Evolutionary conservation across 176 grass and related monocot genomes (phyloP).

Genomic region (Musa troglodytarum): DNA sequence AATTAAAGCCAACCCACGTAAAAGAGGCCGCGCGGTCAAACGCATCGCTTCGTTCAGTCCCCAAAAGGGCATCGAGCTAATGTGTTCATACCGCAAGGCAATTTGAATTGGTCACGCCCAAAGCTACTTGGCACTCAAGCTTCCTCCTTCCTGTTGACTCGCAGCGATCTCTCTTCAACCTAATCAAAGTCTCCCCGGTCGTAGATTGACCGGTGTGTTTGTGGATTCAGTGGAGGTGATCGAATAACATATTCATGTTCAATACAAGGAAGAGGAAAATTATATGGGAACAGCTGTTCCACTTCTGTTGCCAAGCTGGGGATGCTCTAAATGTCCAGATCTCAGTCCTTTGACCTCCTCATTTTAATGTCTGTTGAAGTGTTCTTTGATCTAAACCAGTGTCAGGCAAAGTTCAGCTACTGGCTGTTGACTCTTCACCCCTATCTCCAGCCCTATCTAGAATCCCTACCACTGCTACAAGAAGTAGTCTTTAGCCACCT

Average conservation of each 20-base stretch:
- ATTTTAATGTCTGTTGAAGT: not conserved
- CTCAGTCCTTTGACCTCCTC: not conserved
- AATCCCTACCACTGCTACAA: not conserved
- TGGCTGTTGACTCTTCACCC: not conserved
- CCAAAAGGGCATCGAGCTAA: too few relatives aligned
- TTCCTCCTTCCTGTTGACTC: not conserved
- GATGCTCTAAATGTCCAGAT: not conserved
- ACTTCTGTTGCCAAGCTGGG: not conserved
- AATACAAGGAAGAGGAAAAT: not conserved
- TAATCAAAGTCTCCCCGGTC: not conserved
- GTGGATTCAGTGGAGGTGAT: too few relatives aligned
- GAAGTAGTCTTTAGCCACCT: too few relatives aligned
- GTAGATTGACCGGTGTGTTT: not conserved
- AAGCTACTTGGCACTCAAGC: not conserved
- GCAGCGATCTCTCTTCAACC: not conserved
- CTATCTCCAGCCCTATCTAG: not conserved
- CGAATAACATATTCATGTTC: too few relatives aligned
- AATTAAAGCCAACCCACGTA: too few relatives aligned
- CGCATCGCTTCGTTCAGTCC: too few relatives aligned
- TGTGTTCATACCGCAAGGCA: not conserved
- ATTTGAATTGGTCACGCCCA: not conserved
- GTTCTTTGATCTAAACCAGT: not conserved
- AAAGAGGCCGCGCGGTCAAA: too few relatives aligned
- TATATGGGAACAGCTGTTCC: not conserved
- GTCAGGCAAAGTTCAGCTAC: not conserved